Evolutionary conservation across 139 green algal genomes (phyloP).

Genomic region (Spirogloea muscicola): DNA sequence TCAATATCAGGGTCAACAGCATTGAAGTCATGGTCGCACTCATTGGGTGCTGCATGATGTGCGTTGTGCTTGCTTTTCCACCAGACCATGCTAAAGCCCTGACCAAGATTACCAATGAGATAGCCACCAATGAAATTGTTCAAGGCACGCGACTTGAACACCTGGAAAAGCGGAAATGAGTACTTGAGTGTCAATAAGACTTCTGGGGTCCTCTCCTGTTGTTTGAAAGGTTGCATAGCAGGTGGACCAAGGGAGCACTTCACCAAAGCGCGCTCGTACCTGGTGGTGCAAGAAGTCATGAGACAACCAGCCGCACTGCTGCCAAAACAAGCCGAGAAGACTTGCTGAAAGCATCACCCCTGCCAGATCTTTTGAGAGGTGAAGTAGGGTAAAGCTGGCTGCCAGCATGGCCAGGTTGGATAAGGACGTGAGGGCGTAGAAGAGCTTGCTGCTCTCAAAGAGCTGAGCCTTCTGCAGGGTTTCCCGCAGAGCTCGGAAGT

Average conservation of each 20-base stretch:
- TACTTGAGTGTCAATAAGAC: neutral
- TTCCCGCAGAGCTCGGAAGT: constrained; percentile 59
- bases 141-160: constrained; percentile 51
- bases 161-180: constrained; percentile 26
- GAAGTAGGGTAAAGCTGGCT: constrained; percentile 18
- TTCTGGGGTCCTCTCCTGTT: neutral
- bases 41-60: constrained; percentile 68
- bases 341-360: constrained; percentile 44
- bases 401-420: constrained; percentile 42
- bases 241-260: neutral
- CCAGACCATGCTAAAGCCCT: constrained; percentile 64
- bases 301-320: constrained; percentile 71
- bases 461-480: constrained; percentile 50
- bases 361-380: neutral
- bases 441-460: constrained; percentile 55
- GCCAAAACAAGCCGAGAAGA: constrained; percentile 62
- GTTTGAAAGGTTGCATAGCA: neutral
- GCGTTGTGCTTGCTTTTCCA: constrained; percentile 77
- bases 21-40: constrained; percentile 50
- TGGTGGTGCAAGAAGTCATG: constrained; percentile 71
- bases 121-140: constrained; percentile 58
- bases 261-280: constrained; percentile 7
- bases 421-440: constrained; percentile 58
- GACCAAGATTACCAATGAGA: constrained; percentile 53
- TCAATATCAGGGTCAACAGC: constrained; percentile 74